Evolutionary conservation across 768 basidiomycete genomes (phyloP).

Genomic region (Hygrophorus russula): DNA sequence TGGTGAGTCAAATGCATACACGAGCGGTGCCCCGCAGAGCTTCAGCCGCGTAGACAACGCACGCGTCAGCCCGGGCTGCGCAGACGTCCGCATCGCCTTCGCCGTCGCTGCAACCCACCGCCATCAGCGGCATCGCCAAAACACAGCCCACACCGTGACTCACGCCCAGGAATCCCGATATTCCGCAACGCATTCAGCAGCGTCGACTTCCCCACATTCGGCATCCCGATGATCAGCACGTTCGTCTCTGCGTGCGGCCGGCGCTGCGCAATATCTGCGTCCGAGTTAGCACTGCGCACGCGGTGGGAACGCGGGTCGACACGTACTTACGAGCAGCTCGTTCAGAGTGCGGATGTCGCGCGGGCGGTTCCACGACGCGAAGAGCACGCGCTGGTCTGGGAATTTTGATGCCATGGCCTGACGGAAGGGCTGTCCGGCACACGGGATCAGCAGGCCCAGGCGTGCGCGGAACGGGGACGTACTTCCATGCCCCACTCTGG

Average conservation of each 20-base stretch:
- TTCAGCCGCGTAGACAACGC: slow-evolving; percentile 83
- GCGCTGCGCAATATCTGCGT: slow-evolving; percentile 54
- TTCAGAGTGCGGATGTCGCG: slow-evolving; percentile 56
- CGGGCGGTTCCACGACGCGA: slow-evolving; percentile 60
- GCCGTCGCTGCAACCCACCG: slow-evolving; percentile 73
- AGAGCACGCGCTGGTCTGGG: slow-evolving; percentile 57
- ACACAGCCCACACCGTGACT: no score
- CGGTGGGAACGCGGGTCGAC: slow-evolving; percentile 6
- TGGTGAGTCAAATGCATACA: slow-evolving; percentile 93
- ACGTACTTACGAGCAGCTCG: slow-evolving; percentile 67
- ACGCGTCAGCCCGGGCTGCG: slow-evolving; percentile 85
- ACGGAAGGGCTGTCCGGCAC: slow-evolving; percentile 59
- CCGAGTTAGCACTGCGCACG: neutral
- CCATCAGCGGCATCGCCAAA: no score
- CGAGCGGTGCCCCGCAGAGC: slow-evolving; percentile 64
- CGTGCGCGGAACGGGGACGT: slow-evolving; percentile 15
- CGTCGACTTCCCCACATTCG: slow-evolving; percentile 96
- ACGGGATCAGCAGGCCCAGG: no score
- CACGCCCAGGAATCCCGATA: slow-evolving; percentile 81
- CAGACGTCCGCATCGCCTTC: slow-evolving; percentile 83
- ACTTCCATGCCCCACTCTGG: slow-evolving; percentile 85
- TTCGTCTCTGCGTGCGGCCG: slow-evolving; percentile 70
- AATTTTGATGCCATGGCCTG: slow-evolving; percentile 61
- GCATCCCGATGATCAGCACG: slow-evolving; percentile 95
- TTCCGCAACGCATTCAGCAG: slow-evolving; percentile 82